Evolutionary conservation across 2,329 filamentous ascomycete species (phyloP).

Genomic region (Fusarium nurragi): DNA sequence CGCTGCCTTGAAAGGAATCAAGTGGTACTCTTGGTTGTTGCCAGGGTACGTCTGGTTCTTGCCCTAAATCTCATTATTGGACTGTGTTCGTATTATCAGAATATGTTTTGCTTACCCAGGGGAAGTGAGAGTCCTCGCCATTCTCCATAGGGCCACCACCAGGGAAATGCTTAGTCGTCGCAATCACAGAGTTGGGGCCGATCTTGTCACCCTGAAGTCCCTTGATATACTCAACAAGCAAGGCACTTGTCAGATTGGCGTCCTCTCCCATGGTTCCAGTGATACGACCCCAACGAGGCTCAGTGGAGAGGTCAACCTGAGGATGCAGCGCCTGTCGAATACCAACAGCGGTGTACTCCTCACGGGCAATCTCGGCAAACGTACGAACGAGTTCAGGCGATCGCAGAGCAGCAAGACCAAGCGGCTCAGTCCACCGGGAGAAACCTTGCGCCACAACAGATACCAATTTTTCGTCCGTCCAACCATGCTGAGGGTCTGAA

Average conservation of each 20-base stretch:
- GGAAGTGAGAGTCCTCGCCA: constrained; percentile 63
- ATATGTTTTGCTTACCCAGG: constrained; percentile 37
- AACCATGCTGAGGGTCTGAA: constrained; percentile 58
- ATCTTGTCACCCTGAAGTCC: constrained; percentile 58
- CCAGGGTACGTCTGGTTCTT: constrained; percentile 63
- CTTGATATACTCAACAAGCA: constrained; percentile 56
- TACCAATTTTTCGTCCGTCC: constrained; percentile 50
- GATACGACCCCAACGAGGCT: constrained; percentile 61
- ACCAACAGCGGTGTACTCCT: constrained; percentile 57
- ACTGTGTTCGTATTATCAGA: constrained; percentile 18
- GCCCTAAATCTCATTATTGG: constrained; percentile 48
- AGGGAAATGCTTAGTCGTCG: constrained; percentile 64
- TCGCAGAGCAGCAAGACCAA: constrained; percentile 61
- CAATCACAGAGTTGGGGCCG: constrained; percentile 56
- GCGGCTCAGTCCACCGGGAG: constrained; percentile 61
- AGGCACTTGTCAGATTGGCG: constrained; percentile 51
- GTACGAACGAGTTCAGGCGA: constrained; percentile 54
- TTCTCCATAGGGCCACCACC: constrained; percentile 59
- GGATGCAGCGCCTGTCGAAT: constrained; percentile 60
- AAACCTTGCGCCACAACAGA: constrained; percentile 50
- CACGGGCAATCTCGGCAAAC: constrained; percentile 60
- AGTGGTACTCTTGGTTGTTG: constrained; percentile 58
- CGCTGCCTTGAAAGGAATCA: constrained; percentile 61
- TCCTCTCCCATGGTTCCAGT: constrained; percentile 60
- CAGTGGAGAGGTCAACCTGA: constrained; percentile 61